Evolutionary conservation across 78 protist species (phyloP).

Genomic region (Dictyostelium intermedium): DNA sequence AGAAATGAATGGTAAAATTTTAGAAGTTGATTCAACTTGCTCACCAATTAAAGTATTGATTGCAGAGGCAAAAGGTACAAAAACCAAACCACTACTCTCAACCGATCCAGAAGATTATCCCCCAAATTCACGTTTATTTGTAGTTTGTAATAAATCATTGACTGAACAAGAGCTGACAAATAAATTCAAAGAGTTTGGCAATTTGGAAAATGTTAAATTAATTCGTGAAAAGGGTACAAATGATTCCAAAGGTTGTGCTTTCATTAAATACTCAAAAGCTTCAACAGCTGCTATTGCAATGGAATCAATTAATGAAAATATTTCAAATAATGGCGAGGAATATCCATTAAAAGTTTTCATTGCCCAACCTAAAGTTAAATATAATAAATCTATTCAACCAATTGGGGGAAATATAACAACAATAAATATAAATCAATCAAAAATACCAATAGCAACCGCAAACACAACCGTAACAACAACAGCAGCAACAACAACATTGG

Average conservation of each 20-base stretch:
- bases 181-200: conserved; percentile 42
- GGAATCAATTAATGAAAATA: conserved; percentile 61
- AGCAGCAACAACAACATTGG: too few species aligned
- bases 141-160: conserved; percentile 18
- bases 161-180: conserved; percentile 46
- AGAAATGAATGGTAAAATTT: conserved; percentile 48
- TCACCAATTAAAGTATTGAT: conserved; percentile 48
- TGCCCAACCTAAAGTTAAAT: conserved; percentile 65
- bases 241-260: conserved; percentile 78
- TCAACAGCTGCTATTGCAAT: conserved; percentile 68
- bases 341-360: conserved; percentile 30
- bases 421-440: background rate
- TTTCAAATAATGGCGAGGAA: background rate
- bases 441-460: too few species aligned
- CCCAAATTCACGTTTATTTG: conserved; percentile 76
- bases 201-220: conserved; percentile 53
- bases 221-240: conserved; percentile 50
- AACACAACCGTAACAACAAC: too few species aligned
- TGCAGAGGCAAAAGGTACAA: conserved; percentile 65
- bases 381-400: background rate
- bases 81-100: conserved; percentile 23
- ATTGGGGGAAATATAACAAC: background rate
- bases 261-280: conserved; percentile 59
- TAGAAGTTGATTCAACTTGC: background rate
- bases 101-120: conserved; percentile 79